Base-by-base conservation (phyloP, 164 flowering plant species). In the Dillenia suffruticosa region DNA sequence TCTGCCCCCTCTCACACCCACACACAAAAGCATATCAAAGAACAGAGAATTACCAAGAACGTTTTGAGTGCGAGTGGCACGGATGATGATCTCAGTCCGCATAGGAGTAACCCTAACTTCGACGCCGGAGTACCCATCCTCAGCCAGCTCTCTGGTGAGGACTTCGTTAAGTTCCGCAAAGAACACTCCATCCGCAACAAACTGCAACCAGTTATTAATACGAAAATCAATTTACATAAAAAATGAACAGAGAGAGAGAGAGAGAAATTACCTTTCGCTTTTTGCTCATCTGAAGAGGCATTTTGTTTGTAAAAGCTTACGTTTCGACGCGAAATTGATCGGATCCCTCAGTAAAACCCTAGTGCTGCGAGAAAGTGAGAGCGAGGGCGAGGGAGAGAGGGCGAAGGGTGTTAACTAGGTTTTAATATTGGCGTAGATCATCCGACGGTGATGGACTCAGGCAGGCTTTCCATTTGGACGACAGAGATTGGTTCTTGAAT, bases 121-220 rank as follows among this genome's bases (percentile, higher is more conserved):
- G 1, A 82, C 91, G 10, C 91, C 91, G 9, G 87, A 86, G 77
- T 84, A 86, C 2, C 87, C 91, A 61, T 84, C 91, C 64, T 84
- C 88, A 2, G 88, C 87, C 1, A 85, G 86, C 75, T 85, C 90
- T 59, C 90, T 72, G 13, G 80, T 82, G 66, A 83, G 70, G 7
- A 85, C 75, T 61, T 81, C 87, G 62, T 85, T 83, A 24, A 85
- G 67, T 69, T 85, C 90, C 10, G 87, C 86, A 48, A 70, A 82
- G 71, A 84, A 84, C 14, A 82, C 87, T 46, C 87, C 89, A 65
- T 85, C 87, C 26, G 88, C 86, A 2, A 85, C 84, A 56, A 85
- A 83, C 88, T 84, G 74, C 15, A 46, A 15, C 17, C 9, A 19
- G 40, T 32, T 32, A 32, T 32, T 32, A 5, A 4, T 6, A 32